Evolutionary conservation across 2,329 filamentous ascomycete genomes (phyloP).

Genomic region (Diaporthe destruens): DNA sequence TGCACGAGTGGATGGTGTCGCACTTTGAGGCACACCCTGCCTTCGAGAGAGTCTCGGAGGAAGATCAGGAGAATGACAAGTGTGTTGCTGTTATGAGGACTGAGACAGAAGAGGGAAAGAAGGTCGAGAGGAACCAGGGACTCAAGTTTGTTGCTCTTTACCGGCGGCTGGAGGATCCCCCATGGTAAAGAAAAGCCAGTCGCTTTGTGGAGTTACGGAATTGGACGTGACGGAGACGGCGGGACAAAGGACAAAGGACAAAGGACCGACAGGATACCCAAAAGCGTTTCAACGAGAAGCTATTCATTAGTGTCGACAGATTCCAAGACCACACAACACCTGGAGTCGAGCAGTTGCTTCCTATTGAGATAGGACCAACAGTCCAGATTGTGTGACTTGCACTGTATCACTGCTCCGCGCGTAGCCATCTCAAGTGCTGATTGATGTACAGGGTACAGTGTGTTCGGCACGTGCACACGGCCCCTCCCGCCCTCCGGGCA

Average conservation of each 20-base stretch:
- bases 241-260: slow-evolving; percentile 8
- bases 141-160: slow-evolving; percentile 94
- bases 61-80: slow-evolving; percentile 76
- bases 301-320: background rate
- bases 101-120: slow-evolving; percentile 97
- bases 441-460: background rate
- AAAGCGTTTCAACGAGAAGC: background rate
- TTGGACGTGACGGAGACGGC: background rate
- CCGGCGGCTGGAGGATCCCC: slow-evolving; percentile 81
- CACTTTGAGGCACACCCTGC: slow-evolving; percentile 84
- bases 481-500: background rate
- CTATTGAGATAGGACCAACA: background rate
- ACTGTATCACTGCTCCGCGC: background rate
- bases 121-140: slow-evolving; percentile 91
- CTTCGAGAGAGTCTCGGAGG: slow-evolving; percentile 80
- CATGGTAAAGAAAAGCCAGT: slow-evolving; percentile 67
- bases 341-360: background rate
- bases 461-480: background rate
- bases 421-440: no score
- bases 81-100: slow-evolving; percentile 81
- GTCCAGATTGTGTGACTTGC: background rate
- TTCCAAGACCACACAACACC: slow-evolving; percentile 6
- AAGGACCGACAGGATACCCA: slow-evolving; percentile 18
- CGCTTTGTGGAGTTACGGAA: background rate
- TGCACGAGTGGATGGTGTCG: slow-evolving; percentile 93